These are phyloP conservation scores for Aspergillus affinis DNA, from an alignment of 495 filamentous ascomycete species.

Conservation along the genomic window DNA sequence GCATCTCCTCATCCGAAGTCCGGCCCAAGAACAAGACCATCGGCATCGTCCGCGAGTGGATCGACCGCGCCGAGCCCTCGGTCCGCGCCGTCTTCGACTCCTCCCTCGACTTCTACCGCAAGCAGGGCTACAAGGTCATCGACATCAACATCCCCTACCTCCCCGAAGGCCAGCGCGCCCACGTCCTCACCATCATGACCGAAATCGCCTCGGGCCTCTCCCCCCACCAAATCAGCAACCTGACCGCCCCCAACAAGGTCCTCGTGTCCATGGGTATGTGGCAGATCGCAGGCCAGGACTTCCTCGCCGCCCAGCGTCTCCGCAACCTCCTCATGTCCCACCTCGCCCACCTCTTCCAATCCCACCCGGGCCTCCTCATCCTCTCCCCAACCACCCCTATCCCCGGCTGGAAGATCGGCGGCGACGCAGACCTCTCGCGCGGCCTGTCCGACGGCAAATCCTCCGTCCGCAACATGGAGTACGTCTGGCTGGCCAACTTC, in stretches of 20 bases:
- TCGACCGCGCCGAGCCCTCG: conserved; percentile 61
- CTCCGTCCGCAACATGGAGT: conserved; percentile 79
- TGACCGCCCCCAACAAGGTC: conserved; percentile 74
- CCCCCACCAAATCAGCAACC: conserved; percentile 39
- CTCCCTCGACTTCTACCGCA: conserved; percentile 60
- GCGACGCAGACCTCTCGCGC: conserved; percentile 53
- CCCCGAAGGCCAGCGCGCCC: conserved; percentile 71
- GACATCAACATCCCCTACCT: conserved; percentile 76
- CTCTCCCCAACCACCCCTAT: conserved; percentile 77
- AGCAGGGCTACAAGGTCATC: conserved; percentile 64
- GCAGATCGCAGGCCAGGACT: conserved; percentile 66
- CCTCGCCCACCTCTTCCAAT: conserved; percentile 67
- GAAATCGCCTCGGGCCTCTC: conserved; percentile 54
- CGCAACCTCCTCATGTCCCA: conserved; percentile 81
- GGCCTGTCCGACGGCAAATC: conserved; percentile 74
- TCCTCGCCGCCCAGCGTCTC: conserved; percentile 72
- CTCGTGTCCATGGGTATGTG: conserved; percentile 59
- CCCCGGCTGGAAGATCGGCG: conserved; percentile 68
- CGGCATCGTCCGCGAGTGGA: conserved; percentile 76
- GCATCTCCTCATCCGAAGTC: conserved; percentile 14
- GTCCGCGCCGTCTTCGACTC: conserved; percentile 61
- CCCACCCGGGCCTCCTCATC: conserved; percentile 74
- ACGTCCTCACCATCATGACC: conserved; percentile 76
- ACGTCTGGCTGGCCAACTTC: conserved; percentile 85
- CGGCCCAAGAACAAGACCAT: conserved; percentile 49